These are phyloP conservation scores for Pyrenophora tritici-repentis DNA, from an alignment of 2,329 filamentous ascomycete species.

Conservation along the genomic window DNA sequence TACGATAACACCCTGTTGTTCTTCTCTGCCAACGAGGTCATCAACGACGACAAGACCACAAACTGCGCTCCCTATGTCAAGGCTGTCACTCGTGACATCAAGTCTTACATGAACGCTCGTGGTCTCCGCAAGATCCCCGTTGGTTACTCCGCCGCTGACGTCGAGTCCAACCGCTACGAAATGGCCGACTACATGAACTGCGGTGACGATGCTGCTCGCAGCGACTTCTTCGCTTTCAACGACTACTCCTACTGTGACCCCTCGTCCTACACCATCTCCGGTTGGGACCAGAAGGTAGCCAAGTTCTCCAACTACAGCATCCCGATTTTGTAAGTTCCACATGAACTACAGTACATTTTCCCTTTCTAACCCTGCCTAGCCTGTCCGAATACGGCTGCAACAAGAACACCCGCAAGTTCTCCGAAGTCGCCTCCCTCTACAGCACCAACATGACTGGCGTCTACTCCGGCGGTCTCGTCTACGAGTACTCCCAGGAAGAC, in stretches of 20 bases:
- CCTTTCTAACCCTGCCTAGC: conserved; percentile 44
- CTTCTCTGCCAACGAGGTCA: conserved; percentile 81
- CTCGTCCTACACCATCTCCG: conserved; percentile 69
- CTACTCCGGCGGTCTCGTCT: conserved; percentile 95
- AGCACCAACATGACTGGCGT: conserved; percentile 79
- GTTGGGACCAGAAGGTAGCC: conserved; percentile 87
- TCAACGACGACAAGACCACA: conserved; percentile 67
- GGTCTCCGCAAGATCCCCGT: conserved; percentile 72
- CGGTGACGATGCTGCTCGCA: conserved; percentile 78
- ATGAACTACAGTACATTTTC: not conserved
- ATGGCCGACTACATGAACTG: conserved; percentile 95
- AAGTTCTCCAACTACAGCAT: conserved; percentile 86
- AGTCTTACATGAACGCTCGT: conserved; percentile 77
- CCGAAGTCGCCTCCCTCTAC: conserved; percentile 82
- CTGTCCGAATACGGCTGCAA: conserved; percentile 94
- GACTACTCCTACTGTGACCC: conserved; percentile 86
- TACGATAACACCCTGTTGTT: conserved; percentile 87
- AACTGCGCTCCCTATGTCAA: conserved; percentile 70
- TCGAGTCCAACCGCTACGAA: conserved; percentile 81
- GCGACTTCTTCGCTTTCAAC: conserved; percentile 89
- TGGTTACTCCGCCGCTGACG: conserved; percentile 84
- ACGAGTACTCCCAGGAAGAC: conserved; percentile 81
- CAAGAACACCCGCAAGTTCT: conserved; percentile 79
- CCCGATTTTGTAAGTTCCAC: conserved; percentile 72
- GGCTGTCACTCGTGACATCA: conserved; percentile 78